phyloP scores from a whole-genome alignment of 1,284 basidiomycete genomes.

The Leccinum solheimii region DNA sequence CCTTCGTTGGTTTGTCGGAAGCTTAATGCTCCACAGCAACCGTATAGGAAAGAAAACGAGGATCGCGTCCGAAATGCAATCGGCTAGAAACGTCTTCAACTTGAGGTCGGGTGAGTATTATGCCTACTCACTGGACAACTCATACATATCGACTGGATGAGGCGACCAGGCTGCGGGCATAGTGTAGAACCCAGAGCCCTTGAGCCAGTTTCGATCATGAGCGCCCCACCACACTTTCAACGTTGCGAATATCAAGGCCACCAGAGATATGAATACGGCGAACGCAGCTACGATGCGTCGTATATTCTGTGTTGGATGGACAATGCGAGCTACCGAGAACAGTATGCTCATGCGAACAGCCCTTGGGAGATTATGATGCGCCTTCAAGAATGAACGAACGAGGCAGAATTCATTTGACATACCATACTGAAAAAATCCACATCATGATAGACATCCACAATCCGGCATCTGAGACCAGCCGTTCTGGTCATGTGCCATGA shows the following conservation, averaged over 20 bases:
- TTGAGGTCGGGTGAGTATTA: not conserved
- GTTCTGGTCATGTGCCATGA: constrained; percentile 5
- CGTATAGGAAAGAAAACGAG: constrained; percentile 18
- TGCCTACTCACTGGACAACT: constrained; percentile 19
- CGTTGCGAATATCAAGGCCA: not conserved
- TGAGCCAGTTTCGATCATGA: constrained; percentile 13
- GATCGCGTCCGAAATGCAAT: constrained; percentile 23
- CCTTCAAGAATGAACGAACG: constrained; percentile 1
- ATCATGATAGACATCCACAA: constrained; percentile 13
- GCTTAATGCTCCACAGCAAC: constrained; percentile 17
- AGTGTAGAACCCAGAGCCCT: not conserved
- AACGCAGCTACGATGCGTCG: constrained; percentile 12
- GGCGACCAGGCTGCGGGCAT: constrained; percentile 1
- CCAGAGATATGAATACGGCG: constrained; percentile 8
- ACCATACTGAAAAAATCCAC: constrained; percentile 17
- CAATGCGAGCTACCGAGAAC: constrained; percentile 26
- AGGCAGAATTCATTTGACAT: not conserved
- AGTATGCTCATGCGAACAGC: constrained; percentile 27
- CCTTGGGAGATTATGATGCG: constrained; percentile 12
- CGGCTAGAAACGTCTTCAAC: constrained; percentile 15
- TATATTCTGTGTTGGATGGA: constrained; percentile 6
- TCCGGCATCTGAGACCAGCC: constrained; percentile 9
- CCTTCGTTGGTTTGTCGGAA: constrained; percentile 20
- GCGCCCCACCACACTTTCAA: constrained; percentile 15
- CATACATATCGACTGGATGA: constrained; percentile 7